Percentiles rank a stretch among this genome's conserved stretches.
Conservation (phyloP, 306 rosid species). For the Castanea crenata region DNA sequence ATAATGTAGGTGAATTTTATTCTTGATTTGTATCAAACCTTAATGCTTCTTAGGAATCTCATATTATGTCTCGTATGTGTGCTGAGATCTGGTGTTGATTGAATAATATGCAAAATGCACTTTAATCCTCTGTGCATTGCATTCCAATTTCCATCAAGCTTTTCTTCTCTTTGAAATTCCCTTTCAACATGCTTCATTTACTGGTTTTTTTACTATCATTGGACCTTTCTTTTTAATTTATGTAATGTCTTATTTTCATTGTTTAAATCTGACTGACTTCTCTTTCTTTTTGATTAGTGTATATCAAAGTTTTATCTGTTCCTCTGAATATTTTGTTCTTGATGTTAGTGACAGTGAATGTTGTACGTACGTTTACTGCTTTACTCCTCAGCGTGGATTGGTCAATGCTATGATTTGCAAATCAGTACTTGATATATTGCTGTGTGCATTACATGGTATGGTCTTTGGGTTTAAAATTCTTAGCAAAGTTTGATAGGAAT, state of each 20-base stretch:
- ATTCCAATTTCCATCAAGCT: background rate
- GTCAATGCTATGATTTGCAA: no score
- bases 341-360: background rate
- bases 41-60: no score
- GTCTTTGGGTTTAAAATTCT: background rate
- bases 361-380: background rate
- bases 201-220: background rate
- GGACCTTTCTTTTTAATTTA: background rate
- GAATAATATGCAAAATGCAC: constrained; percentile 1
- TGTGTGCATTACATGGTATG: no score
- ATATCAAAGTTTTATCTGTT: constrained; percentile 10
- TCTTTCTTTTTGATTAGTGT: background rate
- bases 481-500: background rate
- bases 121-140: background rate
- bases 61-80: no score
- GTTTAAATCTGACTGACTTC: background rate
- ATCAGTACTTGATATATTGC: no score
- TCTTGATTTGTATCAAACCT: no score
- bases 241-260: background rate
- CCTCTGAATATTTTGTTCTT: background rate
- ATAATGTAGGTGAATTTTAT: no score
- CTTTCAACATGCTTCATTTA: constrained; percentile 11
- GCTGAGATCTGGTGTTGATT: constrained; percentile 10
- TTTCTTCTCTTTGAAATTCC: background rate
- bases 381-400: no score